Evolutionary conservation across 495 filamentous ascomycete species (phyloP), one percentile per base, ranked within the genome.

Genomic region (Friedmanniomyces endolithicus): DNA sequence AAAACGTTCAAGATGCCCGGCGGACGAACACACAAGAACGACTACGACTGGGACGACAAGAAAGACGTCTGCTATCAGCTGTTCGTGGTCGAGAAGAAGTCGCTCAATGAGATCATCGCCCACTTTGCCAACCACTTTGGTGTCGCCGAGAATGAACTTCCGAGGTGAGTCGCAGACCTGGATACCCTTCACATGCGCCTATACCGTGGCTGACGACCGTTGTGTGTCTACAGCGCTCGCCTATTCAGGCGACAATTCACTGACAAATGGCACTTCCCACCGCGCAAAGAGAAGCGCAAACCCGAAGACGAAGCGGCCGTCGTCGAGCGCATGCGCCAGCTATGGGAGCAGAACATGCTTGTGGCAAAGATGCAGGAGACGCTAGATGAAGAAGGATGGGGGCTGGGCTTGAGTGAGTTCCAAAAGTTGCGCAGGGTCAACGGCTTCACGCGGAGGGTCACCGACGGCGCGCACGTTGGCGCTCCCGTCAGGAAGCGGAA

Each of bases 331-430:
- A 76, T 87, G 41, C 79, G 79, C 56, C 75, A 88, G 71, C 77
- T 92, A 57, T 92, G 86, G 86, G 81, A 85, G 63, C 70, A 70
- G 33, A 90, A 90, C 58, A 72, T 76, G 2, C 74, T 67, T 35
- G 84, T 86, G 60, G 76, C 76, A 53, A 78, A 87, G 48, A 92
- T 92, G 82, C 74, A 87, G 27, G 66, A 68, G n/a, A 78, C 77
- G 12, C 72, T 92, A 40, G 78, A 78, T 44, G 72, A 76, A 14
- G 84, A 87, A 63, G 87, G 87, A 6, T 88, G 80, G 63, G 71
- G 81, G 27, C 78, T 90, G 53, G 84, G 80, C 57, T 76, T 83
- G 57, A 71, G 82, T 1, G 81, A 87, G 63, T 68, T 92, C 35
- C 76, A 78, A 68, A 73, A 79, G 20, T 71, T 90, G 6, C 76